Evolutionary conservation across 1,139 yeast species (phyloP).

Genomic region (Sugiyamaella neomexicana): DNA sequence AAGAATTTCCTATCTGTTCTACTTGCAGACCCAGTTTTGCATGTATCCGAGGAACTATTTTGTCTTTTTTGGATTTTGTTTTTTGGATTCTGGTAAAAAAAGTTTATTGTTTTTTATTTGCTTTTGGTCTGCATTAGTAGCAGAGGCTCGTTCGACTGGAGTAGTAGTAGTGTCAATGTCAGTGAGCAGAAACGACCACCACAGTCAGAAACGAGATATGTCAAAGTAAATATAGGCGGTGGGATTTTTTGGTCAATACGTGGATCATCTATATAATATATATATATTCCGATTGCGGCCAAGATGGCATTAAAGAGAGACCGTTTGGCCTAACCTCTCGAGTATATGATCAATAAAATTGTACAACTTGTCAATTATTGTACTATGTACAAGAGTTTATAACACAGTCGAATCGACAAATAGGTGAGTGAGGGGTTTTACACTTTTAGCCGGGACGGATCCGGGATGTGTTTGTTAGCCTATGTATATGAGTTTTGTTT

Average conservation of each 20-base stretch:
- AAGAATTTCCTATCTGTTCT: conserved; percentile 14
- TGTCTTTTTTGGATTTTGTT: not conserved
- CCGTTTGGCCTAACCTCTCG: not conserved
- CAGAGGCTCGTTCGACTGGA: not conserved
- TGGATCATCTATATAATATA: not conserved
- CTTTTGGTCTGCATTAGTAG: not conserved
- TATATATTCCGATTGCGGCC: conserved; percentile 3
- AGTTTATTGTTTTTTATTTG: not conserved
- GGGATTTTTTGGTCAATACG: not conserved
- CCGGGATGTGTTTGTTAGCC: too few relatives aligned
- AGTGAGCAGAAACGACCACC: not conserved
- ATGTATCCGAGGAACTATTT: not conserved
- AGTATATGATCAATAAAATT: too few relatives aligned
- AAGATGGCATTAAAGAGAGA: not conserved
- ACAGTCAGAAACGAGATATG: not conserved
- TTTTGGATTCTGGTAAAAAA: not conserved
- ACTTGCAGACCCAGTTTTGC: conserved; percentile 8
- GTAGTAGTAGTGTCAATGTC: not conserved
- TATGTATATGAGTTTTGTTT: not conserved
- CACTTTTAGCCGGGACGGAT: not conserved
- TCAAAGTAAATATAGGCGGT: not conserved
- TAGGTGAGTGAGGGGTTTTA: conserved; percentile 2
- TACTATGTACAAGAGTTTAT: not conserved
- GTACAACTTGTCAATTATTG: not conserved
- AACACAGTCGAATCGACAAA: not conserved